Evolutionary conservation across 768 basidiomycete genomes (phyloP), one percentile per base, ranked within the genome.

Genomic region (Tricholoma hemisulphureum): DNA sequence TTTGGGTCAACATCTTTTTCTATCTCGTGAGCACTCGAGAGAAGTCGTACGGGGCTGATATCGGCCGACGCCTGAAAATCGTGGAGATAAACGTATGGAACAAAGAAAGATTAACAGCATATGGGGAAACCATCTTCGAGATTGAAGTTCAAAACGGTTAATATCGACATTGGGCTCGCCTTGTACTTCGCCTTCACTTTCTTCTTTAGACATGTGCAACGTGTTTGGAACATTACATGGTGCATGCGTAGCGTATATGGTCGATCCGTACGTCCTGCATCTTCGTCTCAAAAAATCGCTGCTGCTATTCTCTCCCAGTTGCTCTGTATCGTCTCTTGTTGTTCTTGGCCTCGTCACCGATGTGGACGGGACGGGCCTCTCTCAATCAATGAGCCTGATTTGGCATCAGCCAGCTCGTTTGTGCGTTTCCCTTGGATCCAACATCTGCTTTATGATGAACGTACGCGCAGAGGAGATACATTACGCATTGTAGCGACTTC

Each of bases 131-230:
- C 0, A 63, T 77, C 2, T 72, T 76, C 24, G 77, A 81, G 61
- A 70, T 78, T 6, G 69, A 68, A 4, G 72, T 80, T 8, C 68
- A 69, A 4, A 59, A 69, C 69, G 77, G 77, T 75, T 55, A 35
- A 67, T 29, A 26, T n/a, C n/a, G 7, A 35, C 32, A 1, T 28
- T 8, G 6, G 4, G 21, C 18, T n/a, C 48, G 43, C 11, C 43
- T 24, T 24, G 4, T 5, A 6, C 16, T 49, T 49, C 10, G 24
- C 56, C 16, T 46, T 41, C 10, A 35, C 49, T n/a, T 32, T 9
- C 32, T 14, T 21, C 9, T 35, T 3, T 51, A 86, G 85, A 85
- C 54, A 85, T 86, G 84, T 72, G 82, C 58, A 85, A 85, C 51
- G 63, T 73, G 14, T 67, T 66, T 52, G 74, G 78, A 7, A 75